Percentiles rank a stretch among this genome's conserved stretches.
These are phyloP conservation scores for Venturiaceae sp. DNA, from an alignment of 2,329 filamentous ascomycete species.

Conservation along the genomic window DNA sequence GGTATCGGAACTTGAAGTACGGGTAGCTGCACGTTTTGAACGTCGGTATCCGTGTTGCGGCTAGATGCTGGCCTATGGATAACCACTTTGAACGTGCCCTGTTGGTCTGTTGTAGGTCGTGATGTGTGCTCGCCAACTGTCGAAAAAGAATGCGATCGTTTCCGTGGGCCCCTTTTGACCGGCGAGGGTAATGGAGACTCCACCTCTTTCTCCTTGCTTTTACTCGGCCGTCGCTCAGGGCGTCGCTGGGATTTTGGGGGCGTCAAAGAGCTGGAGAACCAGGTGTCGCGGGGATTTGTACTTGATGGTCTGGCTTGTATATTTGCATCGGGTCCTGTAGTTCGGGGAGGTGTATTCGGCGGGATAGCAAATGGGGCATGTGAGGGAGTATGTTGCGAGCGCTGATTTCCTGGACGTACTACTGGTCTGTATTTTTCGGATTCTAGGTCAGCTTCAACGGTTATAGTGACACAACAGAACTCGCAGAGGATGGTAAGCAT, in stretches of 20 bases:
- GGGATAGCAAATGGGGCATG: constrained; percentile 26
- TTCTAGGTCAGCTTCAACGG: constrained; percentile 9
- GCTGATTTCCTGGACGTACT: constrained; percentile 3
- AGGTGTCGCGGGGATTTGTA: constrained; percentile 26
- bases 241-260: constrained; percentile 11
- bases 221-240: constrained; percentile 11
- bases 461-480: constrained; percentile 3
- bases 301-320: constrained; percentile 21
- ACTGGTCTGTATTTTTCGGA: constrained; percentile 2
- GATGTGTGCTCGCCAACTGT: constrained; percentile 56
- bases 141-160: constrained; percentile 65
- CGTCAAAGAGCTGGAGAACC: constrained; percentile 16
- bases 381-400: constrained; percentile 17
- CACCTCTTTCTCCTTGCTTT: not conserved
- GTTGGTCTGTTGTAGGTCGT: constrained; percentile 42
- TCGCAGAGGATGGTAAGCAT: not conserved
- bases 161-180: constrained; percentile 18
- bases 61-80: constrained; percentile 57
- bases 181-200: constrained; percentile 10
- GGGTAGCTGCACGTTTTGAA: constrained; percentile 26
- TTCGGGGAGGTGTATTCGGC: constrained; percentile 26
- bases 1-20: constrained; percentile 69
- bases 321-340: constrained; percentile 10
- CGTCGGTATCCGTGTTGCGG: constrained; percentile 12
- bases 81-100: constrained; percentile 67